Base-by-base conservation (phyloP, 2,329 filamentous ascomycete genomes). In the Phoma sp. region DNA sequence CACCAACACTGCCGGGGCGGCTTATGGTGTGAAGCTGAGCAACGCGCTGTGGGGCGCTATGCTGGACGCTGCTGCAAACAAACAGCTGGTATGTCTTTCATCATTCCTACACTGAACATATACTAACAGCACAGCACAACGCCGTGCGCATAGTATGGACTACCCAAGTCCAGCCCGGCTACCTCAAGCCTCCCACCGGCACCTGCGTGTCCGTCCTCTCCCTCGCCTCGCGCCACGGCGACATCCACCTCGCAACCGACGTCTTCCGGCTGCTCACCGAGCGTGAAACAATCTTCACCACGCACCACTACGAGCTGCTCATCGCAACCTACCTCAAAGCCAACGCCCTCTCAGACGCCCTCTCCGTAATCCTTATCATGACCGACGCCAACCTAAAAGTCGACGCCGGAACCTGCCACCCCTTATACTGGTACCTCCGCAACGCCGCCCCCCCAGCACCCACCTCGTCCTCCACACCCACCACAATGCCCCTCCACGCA, bases 291-390 rank as follows among this genome's bases (percentile, higher is more conserved):
- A 80, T 82, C 33, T 79, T 92, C 30, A 78, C 81, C 7, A 74
- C 83, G 5, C 81, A 89, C 57, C 91, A 97, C 69, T 96, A 95
- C 74, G 92, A 96, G 72, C 83, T 88, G 23, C 81, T 97, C 23
- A 78, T 93, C 6, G 86, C 91, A 52, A 83, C 89, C 4, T 91
- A 96, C 67, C 79, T 86, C 10, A 73, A 74, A 14, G 77, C 78
- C 3, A 79, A 81, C 2, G 86, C 95, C 59, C 67, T 93, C 7
- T 75, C 78, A 20, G 84, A 86, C 21, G 89, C 90, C 0, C 80
- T 96, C 29, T 83, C 84, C 33, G 81, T 90, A 1, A 79, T 96
- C 14, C 85, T 84, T 60, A 87, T 92, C 68, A 95, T 96, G 88
- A 77, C 84, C 18, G 81, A 84, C 54, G 84, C 86, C 15, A 85